Evolutionary conservation across 352 stramenopile species (phyloP).

Genomic region (Globisporangium rhizosaccharum): DNA sequence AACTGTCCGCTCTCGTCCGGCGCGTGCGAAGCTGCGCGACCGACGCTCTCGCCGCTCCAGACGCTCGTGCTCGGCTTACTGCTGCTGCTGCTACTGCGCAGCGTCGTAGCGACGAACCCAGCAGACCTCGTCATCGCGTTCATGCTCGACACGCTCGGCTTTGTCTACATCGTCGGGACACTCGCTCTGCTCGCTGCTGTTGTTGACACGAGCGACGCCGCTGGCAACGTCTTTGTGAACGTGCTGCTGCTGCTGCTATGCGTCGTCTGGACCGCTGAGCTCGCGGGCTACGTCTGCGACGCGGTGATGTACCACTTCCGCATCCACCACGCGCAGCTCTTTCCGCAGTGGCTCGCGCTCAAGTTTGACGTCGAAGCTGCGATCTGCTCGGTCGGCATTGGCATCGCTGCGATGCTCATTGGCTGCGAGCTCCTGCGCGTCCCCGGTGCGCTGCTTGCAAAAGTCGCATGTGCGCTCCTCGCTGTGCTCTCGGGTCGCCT

Average conservation of each 20-base stretch:
- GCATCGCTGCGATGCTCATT: conserved; percentile 31
- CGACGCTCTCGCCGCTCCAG: conserved; percentile 28
- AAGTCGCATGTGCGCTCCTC: conserved; percentile 7
- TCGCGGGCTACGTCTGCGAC: conserved; percentile 43
- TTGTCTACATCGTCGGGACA: conserved; percentile 29
- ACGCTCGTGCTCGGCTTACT: conserved; percentile 27
- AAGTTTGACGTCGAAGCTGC: conserved; percentile 43
- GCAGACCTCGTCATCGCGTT: conserved; percentile 31
- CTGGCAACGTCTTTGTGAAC: conserved; percentile 23
- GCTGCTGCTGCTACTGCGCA: conserved; percentile 24
- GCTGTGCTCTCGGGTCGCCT: conserved; percentile 82
- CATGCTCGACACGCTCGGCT: conserved; percentile 33
- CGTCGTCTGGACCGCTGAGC: conserved; percentile 38
- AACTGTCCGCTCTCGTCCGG: conserved; percentile 26
- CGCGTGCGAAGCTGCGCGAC: conserved; percentile 12
- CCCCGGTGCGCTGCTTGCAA: conserved; percentile 5
- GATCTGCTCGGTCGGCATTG: conserved; percentile 29
- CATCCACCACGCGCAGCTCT: conserved; percentile 29
- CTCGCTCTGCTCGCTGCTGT: conserved; percentile 32
- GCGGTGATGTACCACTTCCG: conserved; percentile 52
- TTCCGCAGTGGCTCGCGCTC: conserved; percentile 39
- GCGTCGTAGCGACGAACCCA: conserved; percentile 17
- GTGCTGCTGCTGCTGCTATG: conserved; percentile 36
- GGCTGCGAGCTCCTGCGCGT: conserved; percentile 25
- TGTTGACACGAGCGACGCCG: conserved; percentile 32